Base-by-base conservation (phyloP, 805 yeast species). In the Ogataea pignaliae region DNA sequence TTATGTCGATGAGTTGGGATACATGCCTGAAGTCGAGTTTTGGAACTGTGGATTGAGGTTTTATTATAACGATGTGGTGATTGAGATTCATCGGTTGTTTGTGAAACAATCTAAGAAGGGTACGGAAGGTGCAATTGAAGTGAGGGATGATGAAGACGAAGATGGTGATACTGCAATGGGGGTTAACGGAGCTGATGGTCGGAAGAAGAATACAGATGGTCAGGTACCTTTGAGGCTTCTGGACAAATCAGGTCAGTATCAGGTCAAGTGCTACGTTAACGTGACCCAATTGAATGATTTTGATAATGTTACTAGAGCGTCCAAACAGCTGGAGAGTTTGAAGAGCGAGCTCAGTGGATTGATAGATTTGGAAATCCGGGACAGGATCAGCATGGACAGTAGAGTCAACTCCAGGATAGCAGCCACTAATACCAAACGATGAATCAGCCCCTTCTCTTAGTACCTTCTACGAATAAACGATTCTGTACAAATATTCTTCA, bases 351-450 rank as follows among this genome's bases (percentile, higher is more conserved):
- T 90, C 47, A 67, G 72, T 44, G 89, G 89, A 12, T 68, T 88
- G 40, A 72, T 90, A 9, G 78, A 79, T 38, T 70, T 90, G 38
- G 78, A 71, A 15, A 76, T 85, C 29, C 95, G 96, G 5, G 93
- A 87, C 56, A 72, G 96, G 49, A 79, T 78, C 58, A 70, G 73
- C 21, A 87, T 89, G 88, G 96, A 89, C 60, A 79, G 90, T 1
- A 74, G 96, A 52, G 72, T 85, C 28, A 61, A 60, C 43, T 64
- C 69, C n/a, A 54, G 54, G 42, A 53, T 57, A n/a, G 60, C 52
- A 10, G 32, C 43, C 9, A 34, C 37, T 13, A 43, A 42, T 34
- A 42, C 40, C 10, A 21, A 7, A 21, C 4, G 39, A 29, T 13
- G 29, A 15, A 31, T 21, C 28, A 40, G 17, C 31, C 37, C n/a